Percentiles rank a stretch among this genome's conserved stretches.
phyloP scores from a whole-genome alignment of 148 eudicot species.

The Vaccinium darrowii region DNA sequence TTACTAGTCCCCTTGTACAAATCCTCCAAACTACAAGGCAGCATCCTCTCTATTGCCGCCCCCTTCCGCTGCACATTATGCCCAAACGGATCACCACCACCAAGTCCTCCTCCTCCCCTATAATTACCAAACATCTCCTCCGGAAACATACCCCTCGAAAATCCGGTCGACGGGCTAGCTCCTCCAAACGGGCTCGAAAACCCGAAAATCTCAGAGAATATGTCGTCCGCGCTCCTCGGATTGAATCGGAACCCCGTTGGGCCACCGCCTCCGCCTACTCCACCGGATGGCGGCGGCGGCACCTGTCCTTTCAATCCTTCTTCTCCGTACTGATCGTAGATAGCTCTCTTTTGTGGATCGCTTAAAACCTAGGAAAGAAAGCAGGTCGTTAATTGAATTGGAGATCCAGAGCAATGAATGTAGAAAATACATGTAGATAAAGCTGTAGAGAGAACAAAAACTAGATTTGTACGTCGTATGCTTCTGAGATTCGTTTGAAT shows the following conservation, averaged over 20 bases:
- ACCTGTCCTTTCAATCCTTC: slow-evolving; percentile 79
- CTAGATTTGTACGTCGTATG: slow-evolving; percentile 48
- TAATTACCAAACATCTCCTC: slow-evolving; percentile 54
- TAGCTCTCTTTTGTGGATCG: slow-evolving; percentile 73
- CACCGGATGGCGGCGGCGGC: slow-evolving; percentile 57
- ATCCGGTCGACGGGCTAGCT: slow-evolving; percentile 32
- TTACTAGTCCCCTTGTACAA: slow-evolving; percentile 70
- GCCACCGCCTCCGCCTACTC: slow-evolving; percentile 37
- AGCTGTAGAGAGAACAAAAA: background rate
- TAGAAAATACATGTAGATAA: background rate
- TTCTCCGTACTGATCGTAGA: slow-evolving; percentile 82
- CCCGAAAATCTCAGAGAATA: slow-evolving; percentile 79
- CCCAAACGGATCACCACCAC: slow-evolving; percentile 34
- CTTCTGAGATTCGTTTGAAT: slow-evolving; percentile 76
- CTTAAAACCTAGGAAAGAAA: slow-evolving; percentile 58
- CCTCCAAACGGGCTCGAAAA: slow-evolving; percentile 63
- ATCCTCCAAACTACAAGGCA: slow-evolving; percentile 80
- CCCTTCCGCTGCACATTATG: slow-evolving; percentile 42
- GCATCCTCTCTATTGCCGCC: slow-evolving; percentile 47
- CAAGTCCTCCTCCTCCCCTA: slow-evolving; percentile 23
- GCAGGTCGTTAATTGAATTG: background rate
- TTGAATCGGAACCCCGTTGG: slow-evolving; percentile 48
- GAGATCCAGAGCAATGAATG: background rate
- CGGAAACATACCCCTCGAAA: slow-evolving; percentile 51
- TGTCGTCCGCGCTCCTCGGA: slow-evolving; percentile 69